Base-by-base conservation (phyloP, 2,329 filamentous ascomycete genomes). In the Alternaria ventricosa region DNA sequence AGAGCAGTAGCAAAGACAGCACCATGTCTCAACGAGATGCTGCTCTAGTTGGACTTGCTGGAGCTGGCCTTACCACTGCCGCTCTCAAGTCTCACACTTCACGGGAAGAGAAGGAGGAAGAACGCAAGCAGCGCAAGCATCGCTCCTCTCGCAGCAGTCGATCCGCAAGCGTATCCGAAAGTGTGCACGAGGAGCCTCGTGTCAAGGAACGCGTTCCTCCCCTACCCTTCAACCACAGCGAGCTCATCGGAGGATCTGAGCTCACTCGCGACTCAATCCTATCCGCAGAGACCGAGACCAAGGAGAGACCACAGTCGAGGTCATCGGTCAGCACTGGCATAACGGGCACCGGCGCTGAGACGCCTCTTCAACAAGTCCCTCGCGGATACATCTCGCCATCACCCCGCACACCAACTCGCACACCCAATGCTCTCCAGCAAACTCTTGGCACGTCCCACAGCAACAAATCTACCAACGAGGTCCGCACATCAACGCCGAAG, bases 191-290 rank as follows among this genome's bases (percentile, higher is more conserved):
- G 41, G 72, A 87, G 87, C 62, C 65, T 25, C 73, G 85, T 87
- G 63, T 84, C 79, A 70, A 71, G 50, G 61, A 69, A 68, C 89
- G 53, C n/a, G 87, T 92, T 13, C 91, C 94, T 7, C 92, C 92
- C 6, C 93, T 97, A 90, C 95, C 95, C 3, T 74, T 78, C 49
- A 86, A 97, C 66, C 90, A 92, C 79, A 97, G 94, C 79, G 92
- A 93, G 60, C 88, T 97, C 61, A 91, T 92, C 68, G 55, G 60
- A 28, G 88, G 92, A 45, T 97, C 95, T 0, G 94, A 97, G 55
- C 81, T 97, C 59, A 98, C 95, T 0, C 87, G 95, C 71, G 91
- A 91, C 15, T 97, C 95, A 0, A 92, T 98, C 57, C 82, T 96
- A 18, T 96, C 94, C 6, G 92, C 92, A 28, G 89, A 92, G 27